Conservation (phyloP, 495 filamentous ascomycete genomes). For the Podospora didyma region DNA sequence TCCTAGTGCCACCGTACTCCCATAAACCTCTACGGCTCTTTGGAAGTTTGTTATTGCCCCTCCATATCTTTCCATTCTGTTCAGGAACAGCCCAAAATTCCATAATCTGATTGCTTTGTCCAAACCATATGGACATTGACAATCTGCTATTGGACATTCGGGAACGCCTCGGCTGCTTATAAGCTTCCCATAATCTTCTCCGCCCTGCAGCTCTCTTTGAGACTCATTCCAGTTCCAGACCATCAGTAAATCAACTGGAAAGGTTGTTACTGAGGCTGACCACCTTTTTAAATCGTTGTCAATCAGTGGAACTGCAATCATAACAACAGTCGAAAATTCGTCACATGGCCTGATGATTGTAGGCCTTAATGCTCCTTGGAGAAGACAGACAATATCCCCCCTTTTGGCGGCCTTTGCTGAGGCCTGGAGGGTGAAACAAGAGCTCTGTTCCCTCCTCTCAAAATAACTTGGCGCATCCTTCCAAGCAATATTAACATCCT, state of each 20-base stretch:
- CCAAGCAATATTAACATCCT: conserved; percentile 15
- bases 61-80: conserved; percentile 14
- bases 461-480: conserved; percentile 9
- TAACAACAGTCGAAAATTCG: conserved; percentile 22
- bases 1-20: background rate
- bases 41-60: conserved; percentile 17
- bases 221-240: conserved; percentile 11
- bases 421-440: conserved; percentile 22
- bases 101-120: conserved; percentile 14
- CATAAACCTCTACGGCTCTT: conserved; percentile 11
- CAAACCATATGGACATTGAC: conserved; percentile 3
- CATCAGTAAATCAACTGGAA: conserved; percentile 17
- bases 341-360: conserved; percentile 20
- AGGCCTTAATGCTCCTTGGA: conserved; percentile 24
- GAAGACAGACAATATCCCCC: conserved; percentile 27
- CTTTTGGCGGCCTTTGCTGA: conserved; percentile 19
- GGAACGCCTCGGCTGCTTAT: conserved; percentile 5
- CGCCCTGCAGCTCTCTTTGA: conserved; percentile 2
- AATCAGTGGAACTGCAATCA: conserved; percentile 16
- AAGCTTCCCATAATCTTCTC: conserved; percentile 1
- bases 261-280: conserved; percentile 9
- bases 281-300: conserved; percentile 1
- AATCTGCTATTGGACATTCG: conserved; percentile 4
- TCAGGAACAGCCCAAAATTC: conserved; percentile 13
- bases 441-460: conserved; percentile 7